phyloP scores from a whole-genome alignment of 108 stramenopile species.

The Thalassiosira profunda region DNA sequence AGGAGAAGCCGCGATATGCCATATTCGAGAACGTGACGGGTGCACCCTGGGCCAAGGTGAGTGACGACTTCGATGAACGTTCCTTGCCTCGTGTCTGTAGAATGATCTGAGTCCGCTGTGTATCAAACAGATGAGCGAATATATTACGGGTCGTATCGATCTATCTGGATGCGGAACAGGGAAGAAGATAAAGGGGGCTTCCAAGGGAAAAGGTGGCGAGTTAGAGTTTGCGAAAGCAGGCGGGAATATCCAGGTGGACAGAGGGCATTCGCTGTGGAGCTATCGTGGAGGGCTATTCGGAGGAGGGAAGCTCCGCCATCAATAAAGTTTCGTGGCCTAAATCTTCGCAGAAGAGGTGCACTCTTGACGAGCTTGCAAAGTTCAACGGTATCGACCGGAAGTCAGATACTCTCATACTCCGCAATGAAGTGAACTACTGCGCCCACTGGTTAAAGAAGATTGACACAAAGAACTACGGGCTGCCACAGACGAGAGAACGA shows the following conservation, averaged over 20 bases:
- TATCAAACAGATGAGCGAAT: conserved; percentile 65
- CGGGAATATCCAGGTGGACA: conserved; percentile 47
- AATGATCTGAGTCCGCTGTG: no score
- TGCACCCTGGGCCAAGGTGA: no score
- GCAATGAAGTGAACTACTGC: conserved; percentile 63
- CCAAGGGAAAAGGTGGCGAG: conserved; percentile 34
- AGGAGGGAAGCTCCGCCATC: conserved; percentile 9
- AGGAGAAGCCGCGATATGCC: conserved; percentile 60
- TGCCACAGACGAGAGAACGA: conserved; percentile 81
- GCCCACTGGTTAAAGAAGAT: conserved; percentile 67
- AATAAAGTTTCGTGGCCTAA: conserved; percentile 32
- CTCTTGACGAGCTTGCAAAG: conserved; percentile 56
- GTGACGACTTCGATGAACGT: no score
- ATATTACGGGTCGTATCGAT: conserved; percentile 68
- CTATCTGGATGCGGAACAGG: conserved; percentile 31
- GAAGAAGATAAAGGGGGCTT: conserved; percentile 46
- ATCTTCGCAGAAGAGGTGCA: conserved; percentile 40
- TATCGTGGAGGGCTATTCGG: conserved; percentile 59
- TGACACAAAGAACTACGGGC: conserved; percentile 81
- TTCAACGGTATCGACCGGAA: conserved; percentile 53
- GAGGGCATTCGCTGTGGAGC: conserved; percentile 71
- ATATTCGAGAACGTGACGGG: conserved; percentile 84
- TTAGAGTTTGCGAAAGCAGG: conserved; percentile 34
- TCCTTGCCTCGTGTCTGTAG: no score
- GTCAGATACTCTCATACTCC: conserved; percentile 59